Evolutionary conservation across 768 basidiomycete genomes (phyloP).

Genomic region (Panaeolus cyanescens): DNA sequence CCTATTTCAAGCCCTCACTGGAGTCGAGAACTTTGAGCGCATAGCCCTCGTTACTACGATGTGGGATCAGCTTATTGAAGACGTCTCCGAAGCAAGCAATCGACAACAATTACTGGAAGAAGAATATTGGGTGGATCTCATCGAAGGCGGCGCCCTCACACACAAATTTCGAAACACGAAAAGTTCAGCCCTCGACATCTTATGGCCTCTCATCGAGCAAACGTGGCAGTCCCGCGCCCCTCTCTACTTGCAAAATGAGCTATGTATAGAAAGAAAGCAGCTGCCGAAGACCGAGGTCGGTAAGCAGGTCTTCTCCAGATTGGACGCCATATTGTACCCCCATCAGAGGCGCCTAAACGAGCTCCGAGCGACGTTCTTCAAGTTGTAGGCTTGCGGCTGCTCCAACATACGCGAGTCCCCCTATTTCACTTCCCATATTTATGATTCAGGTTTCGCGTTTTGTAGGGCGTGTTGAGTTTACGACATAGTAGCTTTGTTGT

Average conservation of each 20-base stretch:
- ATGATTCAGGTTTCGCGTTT: too few relatives aligned
- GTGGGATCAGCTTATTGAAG: slow-evolving; percentile 19
- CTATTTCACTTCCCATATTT: too few relatives aligned
- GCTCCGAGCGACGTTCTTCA: background rate
- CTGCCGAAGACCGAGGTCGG: background rate
- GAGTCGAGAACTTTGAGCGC: slow-evolving; percentile 7
- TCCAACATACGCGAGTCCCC: too few relatives aligned
- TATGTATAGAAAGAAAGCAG: background rate
- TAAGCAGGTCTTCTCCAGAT: background rate
- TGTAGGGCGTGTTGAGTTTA: too few relatives aligned
- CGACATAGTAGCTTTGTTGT: too few relatives aligned
- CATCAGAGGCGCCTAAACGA: background rate
- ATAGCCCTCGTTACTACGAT: slow-evolving; percentile 16
- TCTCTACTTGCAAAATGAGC: background rate
- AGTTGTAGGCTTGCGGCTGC: background rate
- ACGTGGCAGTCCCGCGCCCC: background rate
- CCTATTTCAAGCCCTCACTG: slow-evolving; percentile 14
- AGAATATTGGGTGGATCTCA: slow-evolving; percentile 8
- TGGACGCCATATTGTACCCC: background rate
- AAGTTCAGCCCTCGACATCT: slow-evolving; percentile 8
- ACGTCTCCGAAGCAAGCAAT: slow-evolving; percentile 5
- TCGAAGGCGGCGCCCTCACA: slow-evolving; percentile 3
- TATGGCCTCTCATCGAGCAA: slow-evolving; percentile 7
- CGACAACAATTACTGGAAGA: slow-evolving; percentile 8
- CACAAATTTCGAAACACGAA: slow-evolving; percentile 9